Base-by-base conservation (phyloP, 768 basidiomycete genomes). In the Boletus rubroflammeus region DNA sequence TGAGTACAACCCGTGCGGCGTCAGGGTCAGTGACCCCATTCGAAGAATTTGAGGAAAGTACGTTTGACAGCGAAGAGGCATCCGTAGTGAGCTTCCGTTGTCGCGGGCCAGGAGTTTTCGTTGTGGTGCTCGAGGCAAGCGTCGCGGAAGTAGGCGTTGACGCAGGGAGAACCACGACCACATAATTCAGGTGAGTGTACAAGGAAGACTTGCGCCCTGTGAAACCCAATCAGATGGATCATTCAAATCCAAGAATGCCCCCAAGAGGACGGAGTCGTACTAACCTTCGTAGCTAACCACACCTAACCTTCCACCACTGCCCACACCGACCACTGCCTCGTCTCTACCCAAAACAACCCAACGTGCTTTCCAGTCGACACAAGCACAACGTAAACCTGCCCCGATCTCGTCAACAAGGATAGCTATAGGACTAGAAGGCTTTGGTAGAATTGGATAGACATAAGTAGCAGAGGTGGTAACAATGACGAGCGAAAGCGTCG, bases 241-340 rank as follows among this genome's bases (percentile, higher is more conserved):
- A 15, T 23, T 26, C 39, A 17, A 36, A 25, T 13, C 25, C 10
- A 13, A 36, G 15, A 19, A 19, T 3, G 23, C 11, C 23, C 2
- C 15, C 5, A 21, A 23, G 28, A 21, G 19, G 21, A 26, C 1
- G 28, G 5, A 13, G 8, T 29, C n/a, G 1, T 26, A 52, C 70
- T 47, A 51, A 89, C 95, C 96, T 78, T 98, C 97, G 64, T 94
- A 93, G 1, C 94, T 94, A 66, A 85, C 93, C 50, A 90, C 93
- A 0, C 87, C 80, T 5, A 90, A 88, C 54, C 93, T 75, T 5
- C 90, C 92, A 17, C 94, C 90, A 0, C 81, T 79, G 0, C 86
- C 84, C 63, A 90, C 93, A 8, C 89, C 76, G 62, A 95, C 95
- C 23, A 98, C 85, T 4, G 93, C 95, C 63, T 98, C 97, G 43